These are phyloP conservation scores for Eucalyptus pauciflora DNA, from an alignment of 345 rosid genomes.

Conservation along the genomic window DNA sequence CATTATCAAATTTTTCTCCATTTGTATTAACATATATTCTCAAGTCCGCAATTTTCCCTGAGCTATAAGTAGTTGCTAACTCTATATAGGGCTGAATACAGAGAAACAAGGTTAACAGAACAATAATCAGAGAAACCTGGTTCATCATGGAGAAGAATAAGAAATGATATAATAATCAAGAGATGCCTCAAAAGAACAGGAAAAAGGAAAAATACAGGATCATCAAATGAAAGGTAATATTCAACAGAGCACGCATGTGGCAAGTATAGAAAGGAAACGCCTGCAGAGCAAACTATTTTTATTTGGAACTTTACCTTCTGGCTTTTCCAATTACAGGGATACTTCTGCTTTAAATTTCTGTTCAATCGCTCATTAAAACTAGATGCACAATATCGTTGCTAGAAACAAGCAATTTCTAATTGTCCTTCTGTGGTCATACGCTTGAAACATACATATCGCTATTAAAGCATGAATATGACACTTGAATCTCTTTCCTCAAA, in stretches of 20 bases:
- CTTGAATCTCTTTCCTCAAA: background rate
- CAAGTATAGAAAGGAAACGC: background rate
- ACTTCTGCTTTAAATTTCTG: background rate
- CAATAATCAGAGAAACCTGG: background rate
- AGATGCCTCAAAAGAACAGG: background rate
- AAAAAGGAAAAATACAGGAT: background rate
- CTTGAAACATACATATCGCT: background rate
- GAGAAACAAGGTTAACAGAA: background rate
- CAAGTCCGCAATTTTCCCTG: slow-evolving; percentile 53
- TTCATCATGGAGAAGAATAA: background rate
- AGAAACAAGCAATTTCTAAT: background rate
- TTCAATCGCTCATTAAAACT: background rate
- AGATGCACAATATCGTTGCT: background rate
- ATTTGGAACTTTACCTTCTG: background rate
- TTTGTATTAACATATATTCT: slow-evolving; percentile 41
- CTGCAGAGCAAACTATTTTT: background rate
- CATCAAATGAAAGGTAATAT: background rate
- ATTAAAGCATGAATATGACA: background rate
- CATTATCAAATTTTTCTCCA: slow-evolving; percentile 53
- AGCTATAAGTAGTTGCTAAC: slow-evolving; percentile 49
- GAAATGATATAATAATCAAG: background rate
- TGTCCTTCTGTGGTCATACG: background rate
- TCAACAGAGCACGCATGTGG: background rate
- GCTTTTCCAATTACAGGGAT: background rate
- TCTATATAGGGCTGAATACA: slow-evolving; percentile 59